Percentiles rank a stretch among this genome's conserved stretches.
These are phyloP conservation scores for Fraxinus anomala DNA, from an alignment of 257 asterid genomes.

Conservation along the genomic window DNA sequence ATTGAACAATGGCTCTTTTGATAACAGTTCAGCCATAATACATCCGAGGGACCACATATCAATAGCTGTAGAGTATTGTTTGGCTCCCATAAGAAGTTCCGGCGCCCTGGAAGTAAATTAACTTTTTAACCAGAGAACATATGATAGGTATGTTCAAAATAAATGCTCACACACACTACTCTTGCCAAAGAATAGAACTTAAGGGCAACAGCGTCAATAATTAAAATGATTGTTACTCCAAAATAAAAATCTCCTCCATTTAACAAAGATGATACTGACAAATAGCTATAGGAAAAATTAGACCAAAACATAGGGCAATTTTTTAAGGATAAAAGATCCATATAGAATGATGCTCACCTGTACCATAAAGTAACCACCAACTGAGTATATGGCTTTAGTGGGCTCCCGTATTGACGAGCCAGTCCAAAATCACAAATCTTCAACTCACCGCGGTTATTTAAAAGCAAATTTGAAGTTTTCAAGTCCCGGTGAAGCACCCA, in stretches of 20 bases:
- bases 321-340: neutral
- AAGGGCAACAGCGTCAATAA: neutral
- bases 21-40: slow-evolving; percentile 83
- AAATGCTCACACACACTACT: neutral
- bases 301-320: neutral
- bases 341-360: slow-evolving; percentile 54
- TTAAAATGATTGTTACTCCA: neutral
- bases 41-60: slow-evolving; percentile 98
- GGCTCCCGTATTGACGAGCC: slow-evolving; percentile 91
- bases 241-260: neutral
- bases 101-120: slow-evolving; percentile 66
- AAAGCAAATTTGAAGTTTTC: slow-evolving; percentile 79
- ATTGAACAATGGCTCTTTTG: slow-evolving; percentile 70
- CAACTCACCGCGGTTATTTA: slow-evolving; percentile 76
- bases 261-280: neutral
- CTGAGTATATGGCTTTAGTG: slow-evolving; percentile 79
- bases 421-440: slow-evolving; percentile 92
- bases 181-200: neutral
- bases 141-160: slow-evolving; percentile 5
- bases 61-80: slow-evolving; percentile 78
- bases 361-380: slow-evolving; percentile 94
- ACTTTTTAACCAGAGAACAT: slow-evolving; percentile 11
- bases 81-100: slow-evolving; percentile 83
- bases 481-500: slow-evolving; percentile 92
- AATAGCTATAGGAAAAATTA: neutral